Conservation (phyloP, 164 flowering plant species). For the Protea cynaroides region DNA sequence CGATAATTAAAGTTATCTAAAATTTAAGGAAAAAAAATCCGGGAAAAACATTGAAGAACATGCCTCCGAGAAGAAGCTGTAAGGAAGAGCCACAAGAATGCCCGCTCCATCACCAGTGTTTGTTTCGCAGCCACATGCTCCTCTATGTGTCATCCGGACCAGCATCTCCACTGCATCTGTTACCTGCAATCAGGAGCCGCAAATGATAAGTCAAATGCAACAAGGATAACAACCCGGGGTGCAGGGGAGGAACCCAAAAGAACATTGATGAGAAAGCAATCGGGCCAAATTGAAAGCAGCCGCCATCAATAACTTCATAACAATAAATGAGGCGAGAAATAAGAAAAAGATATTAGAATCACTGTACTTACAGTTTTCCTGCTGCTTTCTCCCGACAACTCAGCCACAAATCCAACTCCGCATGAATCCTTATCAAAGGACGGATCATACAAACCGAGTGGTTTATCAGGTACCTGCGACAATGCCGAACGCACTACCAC, state of each 20-base stretch:
- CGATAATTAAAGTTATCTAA: background rate
- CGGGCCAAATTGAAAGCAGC: background rate
- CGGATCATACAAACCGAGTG: conserved; percentile 88
- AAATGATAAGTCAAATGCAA: background rate
- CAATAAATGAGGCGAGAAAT: background rate
- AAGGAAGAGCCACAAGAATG: conserved; percentile 92
- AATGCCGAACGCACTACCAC: conserved; percentile 47
- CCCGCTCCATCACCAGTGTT: conserved; percentile 99
- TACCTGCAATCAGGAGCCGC: conserved; percentile 37
- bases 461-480: conserved; percentile 90
- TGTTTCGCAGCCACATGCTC: conserved; percentile 96
- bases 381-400: conserved; percentile 80
- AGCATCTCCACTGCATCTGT: conserved; percentile 93
- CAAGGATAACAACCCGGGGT: no score
- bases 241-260: no score
- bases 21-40: background rate
- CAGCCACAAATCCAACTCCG: conserved; percentile 97
- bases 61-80: conserved; percentile 68
- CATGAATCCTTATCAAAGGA: conserved; percentile 92
- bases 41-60: background rate
- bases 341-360: background rate
- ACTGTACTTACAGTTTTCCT: conserved; percentile 64
- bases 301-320: background rate
- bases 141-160: conserved; percentile 91
- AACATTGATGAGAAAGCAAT: background rate